Conservation (phyloP, 1,284 basidiomycete genomes). For the Boletus sp. region DNA sequence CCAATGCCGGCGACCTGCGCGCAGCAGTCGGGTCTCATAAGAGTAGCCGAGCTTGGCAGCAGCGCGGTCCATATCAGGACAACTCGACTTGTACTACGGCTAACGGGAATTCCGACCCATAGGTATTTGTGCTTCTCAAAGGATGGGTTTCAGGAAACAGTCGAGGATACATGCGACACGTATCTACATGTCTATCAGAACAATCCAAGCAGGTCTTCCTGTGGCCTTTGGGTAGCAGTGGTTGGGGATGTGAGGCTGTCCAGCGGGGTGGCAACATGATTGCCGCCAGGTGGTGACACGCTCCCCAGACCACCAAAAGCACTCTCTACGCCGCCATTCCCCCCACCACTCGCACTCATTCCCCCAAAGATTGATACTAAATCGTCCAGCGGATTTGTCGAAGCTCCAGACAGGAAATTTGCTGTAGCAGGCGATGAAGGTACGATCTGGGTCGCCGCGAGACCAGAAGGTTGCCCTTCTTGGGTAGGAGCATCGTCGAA, state of each 20-base stretch:
- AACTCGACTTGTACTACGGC: no score
- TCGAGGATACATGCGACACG: no score
- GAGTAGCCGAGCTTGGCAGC: no score
- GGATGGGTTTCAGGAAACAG: no score
- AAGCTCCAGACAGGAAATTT: constrained; percentile 65
- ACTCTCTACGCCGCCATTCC: constrained; percentile 1
- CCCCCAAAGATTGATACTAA: constrained; percentile 84
- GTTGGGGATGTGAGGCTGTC: constrained; percentile 16
- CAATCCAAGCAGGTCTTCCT: constrained; percentile 49
- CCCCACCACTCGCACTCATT: constrained; percentile 28
- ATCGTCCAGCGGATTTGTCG: constrained; percentile 85
- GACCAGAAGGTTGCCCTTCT: constrained; percentile 59
- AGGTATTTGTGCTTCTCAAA: no score
- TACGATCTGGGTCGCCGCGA: constrained; percentile 71
- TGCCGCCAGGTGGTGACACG: constrained; percentile 10
- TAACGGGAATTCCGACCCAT: no score
- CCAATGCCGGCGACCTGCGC: no score
- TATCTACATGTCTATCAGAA: constrained; percentile 34
- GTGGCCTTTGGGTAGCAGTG: constrained; percentile 29
- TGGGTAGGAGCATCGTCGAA: constrained; percentile 73
- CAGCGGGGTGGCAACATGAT: constrained; percentile 10
- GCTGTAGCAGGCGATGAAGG: constrained; percentile 68
- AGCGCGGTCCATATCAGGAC: no score
- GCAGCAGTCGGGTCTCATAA: no score
- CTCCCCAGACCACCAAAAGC: constrained; percentile 14